Conservation (phyloP, 2,329 filamentous ascomycete species). For the Talaromyces sp. region DNA sequence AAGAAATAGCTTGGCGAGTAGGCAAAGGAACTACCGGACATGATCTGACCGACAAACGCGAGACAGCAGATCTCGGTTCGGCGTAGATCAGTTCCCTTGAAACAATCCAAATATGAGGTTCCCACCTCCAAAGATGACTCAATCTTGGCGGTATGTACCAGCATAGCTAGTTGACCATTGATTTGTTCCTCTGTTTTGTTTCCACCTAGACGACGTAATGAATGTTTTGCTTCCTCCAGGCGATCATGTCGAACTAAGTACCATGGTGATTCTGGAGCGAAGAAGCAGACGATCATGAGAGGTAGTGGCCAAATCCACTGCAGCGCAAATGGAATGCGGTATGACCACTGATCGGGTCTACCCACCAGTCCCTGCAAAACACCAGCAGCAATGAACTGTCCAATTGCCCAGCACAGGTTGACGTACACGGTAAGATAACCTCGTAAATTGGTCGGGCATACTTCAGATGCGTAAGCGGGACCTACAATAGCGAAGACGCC, state of each 20-base stretch:
- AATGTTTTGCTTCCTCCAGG: conserved; percentile 17
- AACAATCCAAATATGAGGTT: conserved; percentile 60
- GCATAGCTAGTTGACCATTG: conserved; percentile 82
- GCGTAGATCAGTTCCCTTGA: conserved; percentile 37
- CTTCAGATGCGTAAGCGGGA: conserved; percentile 46
- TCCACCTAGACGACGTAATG: conserved; percentile 17
- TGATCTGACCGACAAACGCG: conserved; percentile 44
- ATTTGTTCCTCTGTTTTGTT: conserved; percentile 44
- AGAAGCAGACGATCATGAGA: conserved; percentile 43
- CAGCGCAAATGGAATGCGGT: conserved; percentile 50
- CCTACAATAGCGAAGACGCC: conserved; percentile 50
- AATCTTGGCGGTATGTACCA: conserved; percentile 80
- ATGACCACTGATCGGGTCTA: conserved; percentile 49
- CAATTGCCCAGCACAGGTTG: conserved; percentile 47
- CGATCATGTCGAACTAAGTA: conserved; percentile 17
- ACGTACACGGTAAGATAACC: conserved; percentile 47
- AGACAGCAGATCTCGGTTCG: conserved; percentile 43
- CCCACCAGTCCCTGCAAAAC: conserved; percentile 48
- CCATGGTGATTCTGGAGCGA: conserved; percentile 20
- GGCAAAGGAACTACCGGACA: conserved; percentile 44
- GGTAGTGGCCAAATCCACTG: conserved; percentile 55
- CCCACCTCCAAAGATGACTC: conserved; percentile 58
- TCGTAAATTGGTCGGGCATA: conserved; percentile 44
- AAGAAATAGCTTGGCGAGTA: conserved; percentile 56
- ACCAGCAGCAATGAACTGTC: conserved; percentile 52